Evolutionary conservation across 2,329 filamentous ascomycete genomes (phyloP).

Genomic region (Clonostachys sp.): DNA sequence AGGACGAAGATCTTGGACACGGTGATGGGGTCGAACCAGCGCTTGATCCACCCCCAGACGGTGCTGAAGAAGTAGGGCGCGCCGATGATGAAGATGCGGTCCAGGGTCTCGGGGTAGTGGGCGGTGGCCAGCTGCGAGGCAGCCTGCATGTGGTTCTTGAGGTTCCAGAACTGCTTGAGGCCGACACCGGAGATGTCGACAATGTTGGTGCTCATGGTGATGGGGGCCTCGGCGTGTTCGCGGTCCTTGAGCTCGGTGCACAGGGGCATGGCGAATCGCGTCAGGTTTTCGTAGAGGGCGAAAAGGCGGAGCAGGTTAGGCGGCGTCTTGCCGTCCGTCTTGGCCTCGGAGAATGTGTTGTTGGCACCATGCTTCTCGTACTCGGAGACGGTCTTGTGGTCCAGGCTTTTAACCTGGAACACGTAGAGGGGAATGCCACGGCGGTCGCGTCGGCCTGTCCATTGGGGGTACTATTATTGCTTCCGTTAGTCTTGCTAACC

Average conservation of each 20-base stretch:
- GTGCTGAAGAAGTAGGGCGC: conserved; percentile 89
- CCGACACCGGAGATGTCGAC: conserved; percentile 88
- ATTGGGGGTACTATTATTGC: conserved; percentile 74
- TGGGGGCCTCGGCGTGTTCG: conserved; percentile 72
- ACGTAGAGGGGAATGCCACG: conserved; percentile 91
- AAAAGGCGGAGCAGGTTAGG: conserved; percentile 81
- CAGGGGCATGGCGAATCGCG: conserved; percentile 79
- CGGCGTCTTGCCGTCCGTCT: conserved; percentile 61
- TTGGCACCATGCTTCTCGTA: conserved; percentile 56
- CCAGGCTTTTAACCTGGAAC: conserved; percentile 79
- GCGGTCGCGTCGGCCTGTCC: conserved; percentile 85
- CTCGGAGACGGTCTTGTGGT: conserved; percentile 72
- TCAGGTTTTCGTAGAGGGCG: conserved; percentile 89
- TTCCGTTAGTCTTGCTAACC: background rate
- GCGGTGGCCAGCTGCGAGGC: conserved; percentile 84
- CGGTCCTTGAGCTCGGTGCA: conserved; percentile 73
- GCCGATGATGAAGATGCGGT: conserved; percentile 66
- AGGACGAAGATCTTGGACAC: conserved; percentile 96
- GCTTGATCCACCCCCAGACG: conserved; percentile 92
- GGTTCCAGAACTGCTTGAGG: conserved; percentile 91
- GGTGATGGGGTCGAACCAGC: conserved; percentile 92
- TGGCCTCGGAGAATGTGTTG: conserved; percentile 55
- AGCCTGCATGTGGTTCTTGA: conserved; percentile 91
- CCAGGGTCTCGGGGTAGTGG: conserved; percentile 91
- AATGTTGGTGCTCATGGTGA: conserved; percentile 90